phyloP scores from a whole-genome alignment of 2,329 filamentous ascomycete species.

The Microsporum audouinii region DNA sequence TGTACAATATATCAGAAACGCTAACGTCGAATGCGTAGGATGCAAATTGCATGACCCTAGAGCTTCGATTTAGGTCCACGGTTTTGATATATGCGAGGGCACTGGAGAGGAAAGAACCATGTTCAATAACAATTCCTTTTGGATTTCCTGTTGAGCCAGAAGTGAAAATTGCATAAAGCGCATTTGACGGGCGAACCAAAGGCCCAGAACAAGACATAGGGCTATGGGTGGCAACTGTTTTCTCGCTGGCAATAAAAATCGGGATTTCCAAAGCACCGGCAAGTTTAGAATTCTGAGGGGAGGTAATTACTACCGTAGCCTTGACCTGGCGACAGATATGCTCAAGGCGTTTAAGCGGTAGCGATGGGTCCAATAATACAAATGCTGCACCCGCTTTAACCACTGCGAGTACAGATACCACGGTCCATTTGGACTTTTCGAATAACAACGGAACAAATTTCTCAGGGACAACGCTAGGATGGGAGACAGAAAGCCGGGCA shows the following conservation, averaged over 20 bases:
- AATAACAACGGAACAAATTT: constrained; percentile 20
- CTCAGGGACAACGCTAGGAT: constrained; percentile 18
- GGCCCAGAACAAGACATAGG: not conserved
- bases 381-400: constrained; percentile 22
- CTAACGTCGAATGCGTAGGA: constrained; percentile 82
- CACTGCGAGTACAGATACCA: constrained; percentile 20
- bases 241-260: not conserved
- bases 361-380: constrained; percentile 20
- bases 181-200: not conserved
- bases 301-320: constrained; percentile 4
- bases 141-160: constrained; percentile 44
- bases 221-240: not conserved
- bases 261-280: not conserved
- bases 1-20: constrained; percentile 67
- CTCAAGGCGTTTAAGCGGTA: constrained; percentile 24
- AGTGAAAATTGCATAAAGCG: constrained; percentile 49
- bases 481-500: constrained; percentile 15
- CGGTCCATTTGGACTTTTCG: constrained; percentile 22
- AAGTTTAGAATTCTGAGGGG: not conserved
- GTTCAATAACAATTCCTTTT: constrained; percentile 52
- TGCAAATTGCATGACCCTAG: constrained; percentile 62
- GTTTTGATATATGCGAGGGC: constrained; percentile 38
- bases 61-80: constrained; percentile 35
- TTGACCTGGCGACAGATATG: constrained; percentile 7
- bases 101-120: constrained; percentile 22